A percentile compares a stretch with the other conserved stretches of the same genome.
Evolutionary conservation across 129 eudicot species (phyloP).

Genomic region (Deinandra increscens): DNA sequence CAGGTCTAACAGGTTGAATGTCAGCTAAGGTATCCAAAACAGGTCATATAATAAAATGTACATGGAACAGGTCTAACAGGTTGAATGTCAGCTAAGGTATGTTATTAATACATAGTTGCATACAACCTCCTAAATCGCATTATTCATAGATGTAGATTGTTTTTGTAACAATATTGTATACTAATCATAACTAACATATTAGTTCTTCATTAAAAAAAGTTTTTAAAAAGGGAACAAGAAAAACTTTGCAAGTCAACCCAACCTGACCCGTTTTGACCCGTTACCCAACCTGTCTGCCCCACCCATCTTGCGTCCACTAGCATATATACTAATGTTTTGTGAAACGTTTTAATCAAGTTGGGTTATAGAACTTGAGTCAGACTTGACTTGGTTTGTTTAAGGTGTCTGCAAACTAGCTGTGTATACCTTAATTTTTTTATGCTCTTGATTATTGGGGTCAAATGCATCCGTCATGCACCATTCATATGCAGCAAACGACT

Average conservation of each 20-base stretch:
- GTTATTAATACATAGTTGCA: neutral
- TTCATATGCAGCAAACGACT: slow-evolving; percentile 89
- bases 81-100: neutral
- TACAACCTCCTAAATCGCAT: neutral
- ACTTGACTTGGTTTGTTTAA: neutral
- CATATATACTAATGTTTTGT: neutral
- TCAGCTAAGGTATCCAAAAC: neutral
- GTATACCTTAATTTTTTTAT: slow-evolving; percentile 82
- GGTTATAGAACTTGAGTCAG: neutral
- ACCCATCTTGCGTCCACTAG: neutral
- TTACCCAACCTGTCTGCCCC: neutral
- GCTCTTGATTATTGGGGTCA: slow-evolving; percentile 76
- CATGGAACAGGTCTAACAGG: neutral
- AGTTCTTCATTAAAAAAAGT: neutral
- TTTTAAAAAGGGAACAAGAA: neutral
- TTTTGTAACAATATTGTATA: neutral
- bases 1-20: neutral
- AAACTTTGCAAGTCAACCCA: neutral
- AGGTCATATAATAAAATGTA: neutral
- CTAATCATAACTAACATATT: neutral
- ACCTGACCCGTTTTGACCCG: neutral
- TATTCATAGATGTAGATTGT: neutral
- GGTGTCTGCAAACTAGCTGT: slow-evolving; percentile 8
- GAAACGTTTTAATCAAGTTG: neutral
- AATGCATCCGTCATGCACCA: slow-evolving; percentile 98